These are phyloP conservation scores for Apophysomyces ossiformis DNA, from an alignment of 371 early-diverging fungal species.

Conservation along the genomic window DNA sequence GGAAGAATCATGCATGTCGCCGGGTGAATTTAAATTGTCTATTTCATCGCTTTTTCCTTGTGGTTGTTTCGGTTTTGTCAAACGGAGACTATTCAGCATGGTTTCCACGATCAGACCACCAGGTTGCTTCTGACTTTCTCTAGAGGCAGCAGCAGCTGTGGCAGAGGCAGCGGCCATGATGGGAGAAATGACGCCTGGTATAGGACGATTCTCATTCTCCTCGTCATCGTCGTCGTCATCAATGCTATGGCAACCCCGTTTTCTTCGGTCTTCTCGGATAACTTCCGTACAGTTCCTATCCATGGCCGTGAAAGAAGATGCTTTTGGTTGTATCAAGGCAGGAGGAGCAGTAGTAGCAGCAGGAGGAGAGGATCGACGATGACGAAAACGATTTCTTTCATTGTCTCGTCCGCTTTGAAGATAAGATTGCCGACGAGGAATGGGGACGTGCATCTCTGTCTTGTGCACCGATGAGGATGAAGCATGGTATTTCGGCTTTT, in stretches of 20 bases:
- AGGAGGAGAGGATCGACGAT: slow-evolving; percentile 18
- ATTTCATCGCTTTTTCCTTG: slow-evolving; percentile 12
- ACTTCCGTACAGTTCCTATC: neutral
- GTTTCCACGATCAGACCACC: slow-evolving; percentile 39
- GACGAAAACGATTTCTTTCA: no score
- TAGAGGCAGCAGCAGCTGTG: slow-evolving; percentile 30
- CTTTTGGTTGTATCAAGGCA: slow-evolving; percentile 2
- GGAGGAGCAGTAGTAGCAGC: slow-evolving; percentile 6
- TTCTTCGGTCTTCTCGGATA: neutral
- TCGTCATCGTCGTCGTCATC: no score
- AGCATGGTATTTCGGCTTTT: neutral
- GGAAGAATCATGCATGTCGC: slow-evolving; percentile 13
- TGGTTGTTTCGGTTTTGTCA: slow-evolving; percentile 1
- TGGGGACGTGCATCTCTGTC: slow-evolving; percentile 27
- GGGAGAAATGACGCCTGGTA: slow-evolving; percentile 24
- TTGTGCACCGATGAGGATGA: slow-evolving; percentile 13
- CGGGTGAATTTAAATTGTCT: slow-evolving; percentile 7
- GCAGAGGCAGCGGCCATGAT: slow-evolving; percentile 38
- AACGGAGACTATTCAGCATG: slow-evolving; percentile 30
- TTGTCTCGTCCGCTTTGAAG: neutral
- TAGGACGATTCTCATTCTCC: no score
- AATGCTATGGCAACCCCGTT: neutral
- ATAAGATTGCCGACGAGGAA: slow-evolving; percentile 27
- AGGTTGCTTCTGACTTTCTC: slow-evolving; percentile 26
- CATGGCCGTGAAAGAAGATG: slow-evolving; percentile 2